Evolutionary conservation across 116 monocot species (phyloP).

Genomic region (Trichopus zeylanicus): DNA sequence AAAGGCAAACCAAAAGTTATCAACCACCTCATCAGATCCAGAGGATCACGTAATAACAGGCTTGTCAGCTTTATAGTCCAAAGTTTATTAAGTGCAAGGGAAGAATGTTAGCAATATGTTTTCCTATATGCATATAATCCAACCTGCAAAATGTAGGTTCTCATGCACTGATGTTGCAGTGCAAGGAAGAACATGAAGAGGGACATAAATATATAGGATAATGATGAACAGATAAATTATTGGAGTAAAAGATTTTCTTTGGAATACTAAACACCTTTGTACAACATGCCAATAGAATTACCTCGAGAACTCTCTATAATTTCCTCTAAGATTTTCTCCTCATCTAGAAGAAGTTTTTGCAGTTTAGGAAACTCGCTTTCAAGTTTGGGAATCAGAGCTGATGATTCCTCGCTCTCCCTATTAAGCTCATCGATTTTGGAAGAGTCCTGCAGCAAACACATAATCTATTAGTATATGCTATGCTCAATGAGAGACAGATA

Average conservation of each 20-base stretch:
- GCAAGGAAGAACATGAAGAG: too few species aligned
- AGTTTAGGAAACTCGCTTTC: constrained; percentile 77
- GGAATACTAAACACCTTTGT: background rate
- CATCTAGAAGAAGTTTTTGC: constrained; percentile 53
- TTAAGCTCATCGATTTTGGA: constrained; percentile 52
- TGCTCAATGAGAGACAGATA: background rate
- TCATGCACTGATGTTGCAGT: too few species aligned
- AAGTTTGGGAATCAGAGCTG: constrained; percentile 64
- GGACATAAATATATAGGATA: too few species aligned
- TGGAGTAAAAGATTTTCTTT: background rate
- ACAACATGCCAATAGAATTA: constrained; percentile 9
- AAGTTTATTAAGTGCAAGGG: too few species aligned
- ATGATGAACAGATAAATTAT: background rate
- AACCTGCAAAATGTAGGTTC: too few species aligned
- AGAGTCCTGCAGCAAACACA: constrained; percentile 50
- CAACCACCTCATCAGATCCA: too few species aligned
- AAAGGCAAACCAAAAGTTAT: too few species aligned
- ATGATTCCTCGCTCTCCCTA: constrained; percentile 67
- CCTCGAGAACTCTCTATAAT: constrained; percentile 74
- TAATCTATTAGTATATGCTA: background rate
- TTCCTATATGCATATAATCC: too few species aligned
- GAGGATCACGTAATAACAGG: too few species aligned
- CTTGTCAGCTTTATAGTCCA: too few species aligned
- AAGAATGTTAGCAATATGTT: too few species aligned
- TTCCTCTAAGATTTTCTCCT: constrained; percentile 75